phyloP scores from a whole-genome alignment of 805 yeast genomes.

The Barnettozyma salicaria region DNA sequence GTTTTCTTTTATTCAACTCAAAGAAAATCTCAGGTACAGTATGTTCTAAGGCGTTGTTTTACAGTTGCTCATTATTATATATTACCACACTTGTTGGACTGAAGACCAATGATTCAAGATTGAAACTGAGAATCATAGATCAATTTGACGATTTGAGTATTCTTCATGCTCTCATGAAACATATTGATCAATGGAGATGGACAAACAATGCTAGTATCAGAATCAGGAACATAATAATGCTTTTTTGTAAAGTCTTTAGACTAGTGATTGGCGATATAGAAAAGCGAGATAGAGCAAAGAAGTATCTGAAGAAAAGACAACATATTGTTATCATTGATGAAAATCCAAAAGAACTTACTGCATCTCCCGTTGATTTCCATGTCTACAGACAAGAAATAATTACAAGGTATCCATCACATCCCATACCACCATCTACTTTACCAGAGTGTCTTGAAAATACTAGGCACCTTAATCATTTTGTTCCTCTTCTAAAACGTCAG shows the following conservation, averaged over 20 bases:
- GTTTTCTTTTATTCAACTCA: conserved; percentile 10
- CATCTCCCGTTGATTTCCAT: conserved; percentile 83
- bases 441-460: conserved; percentile 44
- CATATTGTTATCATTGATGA: conserved; percentile 24
- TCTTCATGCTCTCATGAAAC: conserved; percentile 38
- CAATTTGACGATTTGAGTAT: conserved; percentile 32
- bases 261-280: conserved; percentile 57
- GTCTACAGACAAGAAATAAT: conserved; percentile 69
- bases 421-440: conserved; percentile 43
- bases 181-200: conserved; percentile 69
- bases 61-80: conserved; percentile 14
- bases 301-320: conserved; percentile 39
- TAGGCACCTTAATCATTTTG: conserved; percentile 51
- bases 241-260: conserved; percentile 48
- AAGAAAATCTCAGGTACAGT: conserved; percentile 5
- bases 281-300: conserved; percentile 38
- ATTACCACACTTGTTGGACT: conserved; percentile 9
- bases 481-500: conserved; percentile 52
- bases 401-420: conserved; percentile 68
- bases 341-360: conserved; percentile 34
- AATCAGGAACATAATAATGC: conserved; percentile 48
- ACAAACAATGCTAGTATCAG: conserved; percentile 36
- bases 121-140: conserved; percentile 3
- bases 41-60: conserved; percentile 14
- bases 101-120: conserved; percentile 7